Evolutionary conservation across 2,329 filamentous ascomycete genomes (phyloP).

Genomic region (Botryosphaeria dothidea): DNA sequence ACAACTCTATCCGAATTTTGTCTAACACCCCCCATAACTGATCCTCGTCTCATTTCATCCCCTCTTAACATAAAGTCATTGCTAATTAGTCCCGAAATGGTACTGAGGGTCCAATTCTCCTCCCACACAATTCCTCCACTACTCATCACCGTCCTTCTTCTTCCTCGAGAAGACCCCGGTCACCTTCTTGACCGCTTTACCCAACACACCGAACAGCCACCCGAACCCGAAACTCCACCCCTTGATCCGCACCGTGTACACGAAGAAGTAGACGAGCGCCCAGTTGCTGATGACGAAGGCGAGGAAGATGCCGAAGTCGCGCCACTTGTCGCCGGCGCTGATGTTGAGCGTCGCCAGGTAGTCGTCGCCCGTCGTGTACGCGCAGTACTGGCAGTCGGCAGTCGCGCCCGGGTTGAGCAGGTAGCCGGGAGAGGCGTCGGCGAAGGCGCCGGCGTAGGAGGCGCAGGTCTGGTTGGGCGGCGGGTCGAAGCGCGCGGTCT

Average conservation of each 20-base stretch:
- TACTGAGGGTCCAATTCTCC: neutral
- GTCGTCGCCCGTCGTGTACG: slow-evolving; percentile 64
- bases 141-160: neutral
- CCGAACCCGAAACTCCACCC: slow-evolving; percentile 72
- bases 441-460: slow-evolving; percentile 64
- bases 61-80: neutral
- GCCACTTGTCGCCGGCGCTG: slow-evolving; percentile 64
- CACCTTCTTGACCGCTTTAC: slow-evolving; percentile 29
- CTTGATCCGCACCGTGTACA: slow-evolving; percentile 70
- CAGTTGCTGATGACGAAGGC: slow-evolving; percentile 72
- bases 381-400: slow-evolving; percentile 68
- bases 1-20: neutral
- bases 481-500: slow-evolving; percentile 66
- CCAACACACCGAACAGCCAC: slow-evolving; percentile 53
- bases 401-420: slow-evolving; percentile 63
- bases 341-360: slow-evolving; percentile 65
- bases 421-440: slow-evolving; percentile 58
- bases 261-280: slow-evolving; percentile 73
- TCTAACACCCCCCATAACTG: too few species aligned
- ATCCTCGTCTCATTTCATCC: neutral
- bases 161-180: neutral
- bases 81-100: neutral
- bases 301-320: slow-evolving; percentile 71
- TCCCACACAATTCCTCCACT: neutral
- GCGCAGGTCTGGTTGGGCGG: slow-evolving; percentile 66